Base-by-base conservation (phyloP, 768 basidiomycete genomes). In the Leccinum subgranulosum region DNA sequence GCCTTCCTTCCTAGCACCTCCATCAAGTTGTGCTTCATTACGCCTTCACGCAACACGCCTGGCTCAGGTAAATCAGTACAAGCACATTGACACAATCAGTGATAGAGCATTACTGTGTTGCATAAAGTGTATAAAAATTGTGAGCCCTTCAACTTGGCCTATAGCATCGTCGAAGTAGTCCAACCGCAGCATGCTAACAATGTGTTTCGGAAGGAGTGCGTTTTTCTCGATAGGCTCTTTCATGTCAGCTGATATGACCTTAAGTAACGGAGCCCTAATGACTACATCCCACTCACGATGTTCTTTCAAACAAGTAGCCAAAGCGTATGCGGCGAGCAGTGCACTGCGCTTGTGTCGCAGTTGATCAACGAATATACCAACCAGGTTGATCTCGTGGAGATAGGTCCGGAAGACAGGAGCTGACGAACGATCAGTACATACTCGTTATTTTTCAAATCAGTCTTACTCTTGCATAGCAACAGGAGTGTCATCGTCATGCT, bases 131-230 rank as follows among this genome's bases (percentile, higher is more conserved):
- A 49, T 46, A 12, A 68, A 68, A 3, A 68, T 57, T 29, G 69
- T 65, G 41, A 66, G 69, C 14, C 66, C 66, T 49, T 67, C 67
- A 2, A 69, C 54, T 23, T 7, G 50, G 8, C 66, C 67, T 0
- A 69, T 55, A 11, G 66, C 66, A 29, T 68, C 67, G 5, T 68
- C 64, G 25, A 68, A 69, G 47, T 56, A 66, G 53, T 68, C 62
- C 14, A 60, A 41, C 27, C 64, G 60, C 17, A 66, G 49, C 67
- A 68, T 68, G 17, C 49, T 50, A 11, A 67, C 25, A 4, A 68
- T 69, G 12, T 58, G 27, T 48, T 48, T 48, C 47, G 47, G 25
- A 17, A 64, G 53, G 25, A 41, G 45, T 8, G 54, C 39, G 5
- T 57, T 55, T 3, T 49, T 7, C 45, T 49, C 51, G 23, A 68